Conservation (phyloP, 2,329 filamentous ascomycete species). For the Orbilia blumenaviensis region DNA sequence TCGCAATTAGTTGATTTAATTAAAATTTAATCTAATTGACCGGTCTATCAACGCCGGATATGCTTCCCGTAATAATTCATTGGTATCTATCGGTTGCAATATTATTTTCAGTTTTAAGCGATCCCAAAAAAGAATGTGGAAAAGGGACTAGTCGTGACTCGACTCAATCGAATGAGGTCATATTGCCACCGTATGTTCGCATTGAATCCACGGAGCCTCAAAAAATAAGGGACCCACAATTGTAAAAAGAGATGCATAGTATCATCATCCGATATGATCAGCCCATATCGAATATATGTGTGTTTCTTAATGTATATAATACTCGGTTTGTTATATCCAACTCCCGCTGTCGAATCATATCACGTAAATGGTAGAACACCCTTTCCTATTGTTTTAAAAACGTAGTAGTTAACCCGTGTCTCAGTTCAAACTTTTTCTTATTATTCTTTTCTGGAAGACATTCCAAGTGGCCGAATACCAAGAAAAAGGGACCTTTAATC, state of each 20-base stretch:
- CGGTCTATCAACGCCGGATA: not conserved
- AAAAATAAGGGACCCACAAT: not conserved
- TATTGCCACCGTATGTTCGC: not conserved
- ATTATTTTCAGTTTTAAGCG: too few species aligned
- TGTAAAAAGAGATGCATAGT: not conserved
- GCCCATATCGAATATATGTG: not conserved
- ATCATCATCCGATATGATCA: not conserved
- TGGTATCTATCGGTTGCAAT: not conserved
- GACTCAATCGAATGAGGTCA: not conserved
- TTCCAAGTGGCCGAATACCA: not conserved
- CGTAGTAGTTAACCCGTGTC: not conserved
- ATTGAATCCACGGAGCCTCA: not conserved
- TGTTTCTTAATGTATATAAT: not conserved
- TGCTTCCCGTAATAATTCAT: not conserved
- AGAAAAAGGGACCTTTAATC: not conserved
- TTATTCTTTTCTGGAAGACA: not conserved
- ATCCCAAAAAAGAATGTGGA: too few species aligned
- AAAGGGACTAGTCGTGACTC: too few species aligned
- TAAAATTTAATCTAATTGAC: not conserved
- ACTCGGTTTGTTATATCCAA: not conserved
- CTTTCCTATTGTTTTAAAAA: too few species aligned
- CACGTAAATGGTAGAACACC: too few species aligned
- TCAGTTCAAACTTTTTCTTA: not conserved
- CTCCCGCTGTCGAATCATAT: not conserved
- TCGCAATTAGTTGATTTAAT: not conserved